phyloP scores from a whole-genome alignment of 352 stramenopile genomes.

The Globisporangium solare region DNA sequence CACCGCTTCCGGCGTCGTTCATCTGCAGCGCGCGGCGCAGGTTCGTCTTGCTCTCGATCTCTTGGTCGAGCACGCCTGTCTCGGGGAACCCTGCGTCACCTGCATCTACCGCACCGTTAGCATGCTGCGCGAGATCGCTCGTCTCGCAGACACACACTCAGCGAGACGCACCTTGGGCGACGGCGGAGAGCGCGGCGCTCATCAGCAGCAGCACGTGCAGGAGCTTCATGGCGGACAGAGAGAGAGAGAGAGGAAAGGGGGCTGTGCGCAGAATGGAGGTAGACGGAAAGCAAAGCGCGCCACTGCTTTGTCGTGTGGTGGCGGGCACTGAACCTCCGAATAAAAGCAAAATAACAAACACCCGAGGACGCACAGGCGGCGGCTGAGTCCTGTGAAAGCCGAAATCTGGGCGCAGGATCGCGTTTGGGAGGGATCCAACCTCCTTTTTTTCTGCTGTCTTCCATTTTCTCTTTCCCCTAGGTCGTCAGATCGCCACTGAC shows the following conservation, averaged over 20 bases:
- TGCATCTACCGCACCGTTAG: constrained; percentile 5
- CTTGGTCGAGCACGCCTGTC: constrained; percentile 8
- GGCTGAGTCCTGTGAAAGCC: background rate
- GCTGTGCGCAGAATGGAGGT: background rate
- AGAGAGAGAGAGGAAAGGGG: background rate
- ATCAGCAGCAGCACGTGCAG: constrained; percentile 19
- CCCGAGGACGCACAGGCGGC: background rate
- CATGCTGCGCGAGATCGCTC: background rate
- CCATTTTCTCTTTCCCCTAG: background rate
- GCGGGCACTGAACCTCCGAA: constrained; percentile 37
- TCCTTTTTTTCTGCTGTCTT: no score
- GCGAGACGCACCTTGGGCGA: constrained; percentile 11
- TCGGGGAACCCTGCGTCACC: constrained; percentile 20
- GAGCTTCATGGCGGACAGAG: constrained; percentile 27
- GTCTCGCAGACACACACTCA: background rate
- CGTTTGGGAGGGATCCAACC: background rate
- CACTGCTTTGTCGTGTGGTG: constrained; percentile 8
- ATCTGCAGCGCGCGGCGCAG: constrained; percentile 7
- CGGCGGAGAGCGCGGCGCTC: constrained; percentile 19
- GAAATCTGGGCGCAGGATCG: background rate
- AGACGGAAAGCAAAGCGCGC: background rate
- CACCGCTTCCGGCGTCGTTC: background rate
- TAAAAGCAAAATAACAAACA: constrained; percentile 26
- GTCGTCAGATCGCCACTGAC: background rate
- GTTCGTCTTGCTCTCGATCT: constrained; percentile 10